A percentile compares a stretch with the other conserved stretches of the same genome.
Evolutionary conservation across 2,329 filamentous ascomycete species (phyloP).

Genomic region (Fusarium floridanum): DNA sequence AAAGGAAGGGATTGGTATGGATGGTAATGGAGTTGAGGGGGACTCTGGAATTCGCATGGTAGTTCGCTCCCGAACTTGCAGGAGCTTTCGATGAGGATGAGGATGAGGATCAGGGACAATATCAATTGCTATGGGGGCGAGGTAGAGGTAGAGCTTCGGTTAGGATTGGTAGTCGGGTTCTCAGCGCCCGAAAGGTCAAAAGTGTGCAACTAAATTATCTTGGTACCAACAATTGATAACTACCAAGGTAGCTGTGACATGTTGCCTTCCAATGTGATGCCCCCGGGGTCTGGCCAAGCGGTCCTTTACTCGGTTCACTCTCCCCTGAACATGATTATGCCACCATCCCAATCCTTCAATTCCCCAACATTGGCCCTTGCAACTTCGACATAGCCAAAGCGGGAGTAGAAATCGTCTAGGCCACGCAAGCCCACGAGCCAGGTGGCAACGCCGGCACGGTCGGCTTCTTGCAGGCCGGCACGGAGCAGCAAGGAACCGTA

Average conservation of each 20-base stretch:
- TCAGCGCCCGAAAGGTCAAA: not conserved
- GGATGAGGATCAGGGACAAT: slow-evolving; percentile 18
- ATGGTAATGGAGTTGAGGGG: slow-evolving; percentile 15
- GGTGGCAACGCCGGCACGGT: slow-evolving; percentile 46
- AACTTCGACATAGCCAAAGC: slow-evolving; percentile 52
- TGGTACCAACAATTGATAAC: not conserved
- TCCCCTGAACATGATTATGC: slow-evolving; percentile 54
- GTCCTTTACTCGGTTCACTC: slow-evolving; percentile 29
- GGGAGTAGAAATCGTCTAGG: slow-evolving; percentile 50
- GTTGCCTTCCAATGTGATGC: not conserved
- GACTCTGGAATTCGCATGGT: slow-evolving; percentile 7
- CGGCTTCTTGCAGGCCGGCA: slow-evolving; percentile 48
- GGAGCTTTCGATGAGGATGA: slow-evolving; percentile 16
- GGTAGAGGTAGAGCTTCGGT: not conserved
- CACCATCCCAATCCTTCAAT: slow-evolving; percentile 53
- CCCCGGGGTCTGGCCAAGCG: not conserved
- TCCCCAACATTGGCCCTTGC: slow-evolving; percentile 53
- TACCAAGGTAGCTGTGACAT: not conserved
- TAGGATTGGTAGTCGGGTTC: not conserved
- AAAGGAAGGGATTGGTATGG: not conserved
- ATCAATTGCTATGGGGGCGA: slow-evolving; percentile 10
- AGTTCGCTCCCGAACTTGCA: slow-evolving; percentile 13
- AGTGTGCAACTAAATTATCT: slow-evolving; percentile 10
- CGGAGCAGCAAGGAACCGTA: slow-evolving; percentile 49
- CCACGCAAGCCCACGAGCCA: slow-evolving; percentile 52